Percentiles rank a stretch among this genome's conserved stretches.
These are phyloP conservation scores for Pelargonium citronellum DNA, from an alignment of 441 rosid species.

Conservation along the genomic window DNA sequence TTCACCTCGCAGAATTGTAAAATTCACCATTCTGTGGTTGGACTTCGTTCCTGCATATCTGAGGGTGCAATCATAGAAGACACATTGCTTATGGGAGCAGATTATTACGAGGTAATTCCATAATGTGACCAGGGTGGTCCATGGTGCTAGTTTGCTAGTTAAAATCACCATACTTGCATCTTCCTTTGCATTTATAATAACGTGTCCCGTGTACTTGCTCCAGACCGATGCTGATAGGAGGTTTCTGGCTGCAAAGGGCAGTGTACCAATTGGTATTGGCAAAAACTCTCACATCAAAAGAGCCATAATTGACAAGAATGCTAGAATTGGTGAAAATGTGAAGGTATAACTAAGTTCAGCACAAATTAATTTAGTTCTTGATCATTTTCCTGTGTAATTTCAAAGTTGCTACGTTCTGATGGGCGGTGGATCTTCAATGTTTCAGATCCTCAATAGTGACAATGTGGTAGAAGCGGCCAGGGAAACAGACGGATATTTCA, in stretches of 20 bases:
- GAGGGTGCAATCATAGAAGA: conserved; percentile 93
- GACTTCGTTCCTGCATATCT: conserved; percentile 89
- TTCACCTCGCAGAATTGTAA: conserved; percentile 60
- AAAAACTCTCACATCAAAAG: conserved; percentile 78
- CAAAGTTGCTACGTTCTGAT: neutral
- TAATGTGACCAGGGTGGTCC: neutral
- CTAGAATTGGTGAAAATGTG: conserved; percentile 80
- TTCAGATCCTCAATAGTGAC: conserved; percentile 68
- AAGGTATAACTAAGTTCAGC: conserved; percentile 36
- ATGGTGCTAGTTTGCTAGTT: neutral
- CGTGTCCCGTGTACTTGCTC: conserved; percentile 4
- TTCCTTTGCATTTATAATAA: conserved; percentile 4
- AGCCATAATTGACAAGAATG: conserved; percentile 92
- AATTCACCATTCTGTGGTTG: conserved; percentile 88
- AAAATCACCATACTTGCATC: neutral
- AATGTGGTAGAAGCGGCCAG: conserved; percentile 89
- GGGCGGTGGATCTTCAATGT: neutral
- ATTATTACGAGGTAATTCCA: conserved; percentile 71
- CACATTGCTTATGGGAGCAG: conserved; percentile 86
- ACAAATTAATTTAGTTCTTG: neutral
- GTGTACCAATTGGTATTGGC: conserved; percentile 86
- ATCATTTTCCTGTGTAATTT: neutral
- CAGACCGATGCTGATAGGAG: conserved; percentile 96
- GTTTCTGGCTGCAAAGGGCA: conserved; percentile 84
- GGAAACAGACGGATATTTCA: conserved; percentile 91